Percentiles rank a stretch among this genome's conserved stretches.
Conservation (phyloP, 495 filamentous ascomycete species). For the Extremus antarcticus region DNA sequence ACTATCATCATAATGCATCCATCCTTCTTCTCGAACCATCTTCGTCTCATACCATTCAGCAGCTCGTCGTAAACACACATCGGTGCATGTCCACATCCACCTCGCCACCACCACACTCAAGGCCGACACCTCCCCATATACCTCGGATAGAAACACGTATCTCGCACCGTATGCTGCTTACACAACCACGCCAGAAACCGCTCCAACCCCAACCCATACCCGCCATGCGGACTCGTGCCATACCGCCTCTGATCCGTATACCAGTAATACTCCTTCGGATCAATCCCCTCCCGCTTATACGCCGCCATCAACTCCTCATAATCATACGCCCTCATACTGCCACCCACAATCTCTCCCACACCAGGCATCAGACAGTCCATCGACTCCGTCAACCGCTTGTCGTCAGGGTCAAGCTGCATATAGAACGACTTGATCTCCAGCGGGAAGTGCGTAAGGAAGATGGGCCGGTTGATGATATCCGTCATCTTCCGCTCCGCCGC, state of each 20-base stretch:
- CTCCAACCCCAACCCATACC: conserved; percentile 91
- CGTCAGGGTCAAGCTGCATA: conserved; percentile 83
- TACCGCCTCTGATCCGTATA: conserved; percentile 99
- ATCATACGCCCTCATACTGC: conserved; percentile 89
- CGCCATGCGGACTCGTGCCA: conserved; percentile 85
- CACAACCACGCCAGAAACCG: conserved; percentile 96
- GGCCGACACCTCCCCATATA: conserved; percentile 93
- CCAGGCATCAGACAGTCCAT: conserved; percentile 95
- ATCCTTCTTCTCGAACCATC: not conserved
- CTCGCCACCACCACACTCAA: conserved; percentile 29
- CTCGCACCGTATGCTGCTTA: conserved; percentile 80
- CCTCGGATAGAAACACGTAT: conserved; percentile 81
- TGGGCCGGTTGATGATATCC: conserved; percentile 85
- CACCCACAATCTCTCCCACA: conserved; percentile 94
- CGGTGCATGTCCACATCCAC: not conserved
- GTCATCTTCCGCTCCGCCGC: conserved; percentile 96
- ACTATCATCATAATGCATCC: not conserved
- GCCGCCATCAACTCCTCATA: conserved; percentile 86
- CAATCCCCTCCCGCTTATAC: conserved; percentile 79
- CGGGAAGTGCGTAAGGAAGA: conserved; percentile 96
- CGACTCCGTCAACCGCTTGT: conserved; percentile 85
- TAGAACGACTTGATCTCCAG: conserved; percentile 98
- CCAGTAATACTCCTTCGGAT: conserved; percentile 88
- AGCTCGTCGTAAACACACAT: too few species aligned
- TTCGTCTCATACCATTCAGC: not conserved